These are phyloP conservation scores for Fusarium bactridioides DNA, from an alignment of 2,329 filamentous ascomycete genomes.

Conservation along the genomic window DNA sequence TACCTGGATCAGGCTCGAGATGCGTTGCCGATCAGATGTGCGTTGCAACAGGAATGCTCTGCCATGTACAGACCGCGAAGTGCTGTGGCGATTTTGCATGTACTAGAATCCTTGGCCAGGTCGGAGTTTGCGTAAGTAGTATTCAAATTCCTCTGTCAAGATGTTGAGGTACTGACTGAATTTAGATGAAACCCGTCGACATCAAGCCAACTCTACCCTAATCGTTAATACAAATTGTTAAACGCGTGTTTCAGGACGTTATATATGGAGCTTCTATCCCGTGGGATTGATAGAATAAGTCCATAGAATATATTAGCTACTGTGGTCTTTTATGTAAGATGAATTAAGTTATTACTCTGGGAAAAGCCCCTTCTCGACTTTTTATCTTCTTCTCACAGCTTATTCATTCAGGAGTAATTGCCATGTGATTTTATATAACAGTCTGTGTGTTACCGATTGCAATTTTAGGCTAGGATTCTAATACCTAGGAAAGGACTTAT, in stretches of 20 bases:
- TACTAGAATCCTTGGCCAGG: background rate
- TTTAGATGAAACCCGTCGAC: background rate
- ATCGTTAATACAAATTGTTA: rapidly evolving
- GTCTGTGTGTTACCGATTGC: background rate
- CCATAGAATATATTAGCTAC: background rate
- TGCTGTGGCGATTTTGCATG: background rate
- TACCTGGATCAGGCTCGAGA: background rate
- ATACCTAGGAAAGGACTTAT: no score
- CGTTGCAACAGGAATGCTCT: background rate
- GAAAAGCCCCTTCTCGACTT: background rate
- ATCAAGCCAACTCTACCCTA: background rate
- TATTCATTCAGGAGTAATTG: background rate
- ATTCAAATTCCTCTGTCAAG: rapidly evolving
- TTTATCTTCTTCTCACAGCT: rapidly evolving
- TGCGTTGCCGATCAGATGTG: background rate
- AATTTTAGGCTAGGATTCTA: no score
- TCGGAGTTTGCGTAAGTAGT: background rate
- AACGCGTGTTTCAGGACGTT: rapidly evolving
- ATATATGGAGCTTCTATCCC: rapidly evolving
- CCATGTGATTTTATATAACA: background rate
- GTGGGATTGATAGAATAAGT: no score
- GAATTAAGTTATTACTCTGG: background rate
- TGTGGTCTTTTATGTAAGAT: background rate
- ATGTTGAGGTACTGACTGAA: background rate
- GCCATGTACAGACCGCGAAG: background rate